Conservation (phyloP, 768 basidiomycete genomes). For the Hirschioporus abietinus region DNA sequence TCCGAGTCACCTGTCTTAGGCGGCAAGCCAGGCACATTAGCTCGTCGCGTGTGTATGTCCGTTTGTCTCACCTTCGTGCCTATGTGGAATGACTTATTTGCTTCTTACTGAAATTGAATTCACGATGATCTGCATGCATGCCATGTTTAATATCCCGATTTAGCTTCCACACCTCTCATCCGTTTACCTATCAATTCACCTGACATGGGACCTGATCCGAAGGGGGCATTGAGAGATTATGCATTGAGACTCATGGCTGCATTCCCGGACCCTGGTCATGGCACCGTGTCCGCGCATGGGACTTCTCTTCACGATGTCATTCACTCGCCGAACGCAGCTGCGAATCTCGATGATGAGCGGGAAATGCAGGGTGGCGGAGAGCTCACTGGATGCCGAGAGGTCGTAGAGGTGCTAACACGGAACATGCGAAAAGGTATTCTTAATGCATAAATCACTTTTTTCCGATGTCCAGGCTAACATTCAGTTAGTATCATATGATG, state of each 20-base stretch:
- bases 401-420: constrained; percentile 86
- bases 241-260: constrained; percentile 7
- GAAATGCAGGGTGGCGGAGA: constrained; percentile 31
- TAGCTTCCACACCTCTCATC: neutral
- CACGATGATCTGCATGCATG: neutral
- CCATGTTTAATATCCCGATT: neutral
- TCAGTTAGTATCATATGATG: constrained; percentile 80
- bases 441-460: neutral
- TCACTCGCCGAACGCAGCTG: constrained; percentile 23
- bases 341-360: constrained; percentile 36
- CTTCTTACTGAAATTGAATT: neutral
- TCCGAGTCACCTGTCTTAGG: neutral
- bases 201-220: neutral
- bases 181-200: neutral
- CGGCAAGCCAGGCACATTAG: neutral
- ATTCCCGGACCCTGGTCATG: constrained; percentile 1
- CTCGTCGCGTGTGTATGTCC: neutral
- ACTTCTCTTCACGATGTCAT: neutral
- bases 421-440: constrained; percentile 78
- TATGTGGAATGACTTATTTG: neutral
- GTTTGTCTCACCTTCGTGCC: neutral
- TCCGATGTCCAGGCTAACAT: constrained; percentile 2
- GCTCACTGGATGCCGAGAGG: constrained; percentile 62
- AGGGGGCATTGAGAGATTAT: constrained; percentile 10
- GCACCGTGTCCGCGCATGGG: neutral